These are phyloP conservation scores for Phytopythium oedochilum DNA, from an alignment of 352 stramenopile species.

Conservation along the genomic window DNA sequence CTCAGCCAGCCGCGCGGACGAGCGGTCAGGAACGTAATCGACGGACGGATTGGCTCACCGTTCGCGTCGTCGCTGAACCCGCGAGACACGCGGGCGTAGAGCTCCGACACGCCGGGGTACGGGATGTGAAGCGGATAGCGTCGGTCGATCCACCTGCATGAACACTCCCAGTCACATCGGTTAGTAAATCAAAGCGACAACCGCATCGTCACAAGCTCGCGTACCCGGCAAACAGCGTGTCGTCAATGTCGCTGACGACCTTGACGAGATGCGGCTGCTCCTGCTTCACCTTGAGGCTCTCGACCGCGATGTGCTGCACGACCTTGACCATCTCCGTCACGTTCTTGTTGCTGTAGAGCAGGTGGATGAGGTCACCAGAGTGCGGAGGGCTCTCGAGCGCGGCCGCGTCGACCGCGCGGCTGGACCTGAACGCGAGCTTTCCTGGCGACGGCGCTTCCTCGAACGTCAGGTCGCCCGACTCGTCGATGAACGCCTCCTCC, in stretches of 20 bases:
- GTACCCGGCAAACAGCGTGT: slow-evolving; percentile 72
- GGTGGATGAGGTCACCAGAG: slow-evolving; percentile 68
- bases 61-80: slow-evolving; percentile 33
- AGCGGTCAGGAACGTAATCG: slow-evolving; percentile 80
- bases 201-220: not conserved
- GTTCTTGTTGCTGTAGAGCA: slow-evolving; percentile 78
- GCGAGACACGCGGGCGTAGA: slow-evolving; percentile 60
- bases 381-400: slow-evolving; percentile 37
- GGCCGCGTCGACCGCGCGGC: not conserved
- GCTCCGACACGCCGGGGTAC: slow-evolving; percentile 73
- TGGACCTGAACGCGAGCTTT: slow-evolving; percentile 6
- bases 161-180: not conserved
- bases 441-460: slow-evolving; percentile 8
- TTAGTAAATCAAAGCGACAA: not conserved
- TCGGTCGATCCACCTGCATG: slow-evolving; percentile 50
- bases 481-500: slow-evolving; percentile 43
- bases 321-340: slow-evolving; percentile 74
- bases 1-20: slow-evolving; percentile 76
- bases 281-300: slow-evolving; percentile 63
- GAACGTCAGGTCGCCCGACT: slow-evolving; percentile 21
- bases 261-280: slow-evolving; percentile 63
- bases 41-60: slow-evolving; percentile 29
- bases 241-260: slow-evolving; percentile 85
- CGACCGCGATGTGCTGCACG: slow-evolving; percentile 82
- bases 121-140: slow-evolving; percentile 71